A percentile compares a stretch with the other conserved stretches of the same genome.
phyloP scores from a whole-genome alignment of 768 basidiomycete species.

The Trametes sanguinea region DNA sequence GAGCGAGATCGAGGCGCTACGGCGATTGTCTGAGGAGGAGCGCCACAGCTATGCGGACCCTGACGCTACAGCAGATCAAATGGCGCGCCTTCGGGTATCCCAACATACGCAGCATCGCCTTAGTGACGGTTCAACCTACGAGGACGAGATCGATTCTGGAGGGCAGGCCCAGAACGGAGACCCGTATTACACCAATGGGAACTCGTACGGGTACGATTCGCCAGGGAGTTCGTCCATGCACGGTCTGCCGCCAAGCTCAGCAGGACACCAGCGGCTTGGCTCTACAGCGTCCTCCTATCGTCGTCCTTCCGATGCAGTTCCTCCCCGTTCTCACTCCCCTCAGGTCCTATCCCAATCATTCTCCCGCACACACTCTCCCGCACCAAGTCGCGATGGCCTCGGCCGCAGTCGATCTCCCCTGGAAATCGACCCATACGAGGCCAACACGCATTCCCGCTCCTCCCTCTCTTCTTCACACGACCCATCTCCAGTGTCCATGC shows the following conservation, averaged over 20 bases:
- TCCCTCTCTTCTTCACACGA: constrained; percentile 31
- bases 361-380: constrained; percentile 26
- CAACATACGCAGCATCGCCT: constrained; percentile 45
- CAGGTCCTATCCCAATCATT: constrained; percentile 24
- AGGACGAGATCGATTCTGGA: constrained; percentile 28
- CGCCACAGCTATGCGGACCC: constrained; percentile 28
- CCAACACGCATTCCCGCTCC: constrained; percentile 29
- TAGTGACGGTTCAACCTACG: constrained; percentile 64
- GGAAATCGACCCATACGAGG: constrained; percentile 29
- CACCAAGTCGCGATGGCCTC: constrained; percentile 13
- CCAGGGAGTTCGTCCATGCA: constrained; percentile 14
- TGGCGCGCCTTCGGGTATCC: constrained; percentile 51
- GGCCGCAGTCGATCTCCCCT: constrained; percentile 27
- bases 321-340: constrained; percentile 16
- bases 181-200: constrained; percentile 19
- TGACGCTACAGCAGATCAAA: constrained; percentile 46
- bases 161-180: constrained; percentile 5
- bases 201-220: constrained; percentile 22
- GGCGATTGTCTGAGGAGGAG: constrained; percentile 22
- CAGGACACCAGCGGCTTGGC: constrained; percentile 21
- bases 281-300: constrained; percentile 22
- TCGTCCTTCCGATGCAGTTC: constrained; percentile 10
- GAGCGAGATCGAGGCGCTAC: constrained; percentile 59
- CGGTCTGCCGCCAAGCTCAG: constrained; percentile 4
- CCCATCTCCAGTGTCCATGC: constrained; percentile 27